Evolutionary conservation across 495 filamentous ascomycete species (phyloP), one percentile per base, ranked within the genome.

Genomic region (Thozetella sp.): DNA sequence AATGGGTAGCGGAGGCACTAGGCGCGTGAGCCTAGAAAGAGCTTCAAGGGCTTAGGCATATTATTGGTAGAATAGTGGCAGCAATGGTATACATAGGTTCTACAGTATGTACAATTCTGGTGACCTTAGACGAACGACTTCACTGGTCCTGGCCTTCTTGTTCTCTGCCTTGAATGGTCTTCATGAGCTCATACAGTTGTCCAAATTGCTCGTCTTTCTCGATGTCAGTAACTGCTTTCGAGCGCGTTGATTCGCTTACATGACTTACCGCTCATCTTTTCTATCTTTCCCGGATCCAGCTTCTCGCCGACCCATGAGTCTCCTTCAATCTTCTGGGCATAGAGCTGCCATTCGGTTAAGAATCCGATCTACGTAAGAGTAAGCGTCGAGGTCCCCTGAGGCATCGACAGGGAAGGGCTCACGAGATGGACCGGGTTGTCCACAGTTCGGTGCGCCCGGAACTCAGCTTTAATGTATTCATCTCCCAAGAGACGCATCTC

Each of bases 351-450:
- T 74, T 97, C 93, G 0, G 90, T 94, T 65, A 98, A 79, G 69
- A 99, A 99, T 2, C 95, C 95, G 62, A 97, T 90, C 93, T 96
- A 17, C 24, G n/a, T 55, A 26, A 48, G 6, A 1, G 46, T 17
- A 19, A 59, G 20, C 50, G 24, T 63, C 13, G 22, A 9, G 22
- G 10, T 55, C 4, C n/a, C 25, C 25, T 4, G 15, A 51, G n/a
- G 25, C 9, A 27, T 20, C 9, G 4, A 26, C 15, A 34, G 34
- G 25, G 55, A 53, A 22, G 48, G 25, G 72, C 85, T 45, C 82
- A 97, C 93, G 73, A 99, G 86, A 69, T 97, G 93, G 43, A 91
- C 83, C 0, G 96, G 96, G 67, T 98, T 98, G 57, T 97, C 95
- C 26, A 94, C 83, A 56, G 83, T 81, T 53, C 80, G 76, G 69